A percentile compares a stretch with the other conserved stretches of the same genome.
These are phyloP conservation scores for Lodderomyces theae DNA, from an alignment of 1,139 yeast genomes.

Conservation along the genomic window DNA sequence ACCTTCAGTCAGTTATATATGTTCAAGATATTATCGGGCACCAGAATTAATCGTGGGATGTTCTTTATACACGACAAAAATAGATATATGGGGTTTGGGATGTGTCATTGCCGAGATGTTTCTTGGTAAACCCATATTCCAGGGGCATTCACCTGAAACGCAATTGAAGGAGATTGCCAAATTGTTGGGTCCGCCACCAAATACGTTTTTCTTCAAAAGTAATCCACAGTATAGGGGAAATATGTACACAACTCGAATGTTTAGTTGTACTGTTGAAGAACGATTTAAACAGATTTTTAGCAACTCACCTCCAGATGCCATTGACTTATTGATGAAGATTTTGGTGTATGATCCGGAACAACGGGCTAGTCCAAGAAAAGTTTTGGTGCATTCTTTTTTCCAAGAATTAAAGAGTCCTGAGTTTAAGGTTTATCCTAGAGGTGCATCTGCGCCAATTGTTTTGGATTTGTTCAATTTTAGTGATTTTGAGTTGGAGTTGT, in stretches of 20 bases:
- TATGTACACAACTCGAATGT: slow-evolving; percentile 64
- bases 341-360: slow-evolving; percentile 71
- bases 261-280: slow-evolving; percentile 57
- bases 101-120: slow-evolving; percentile 85
- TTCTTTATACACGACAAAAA: slow-evolving; percentile 69
- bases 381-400: slow-evolving; percentile 70
- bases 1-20: slow-evolving; percentile 75
- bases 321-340: slow-evolving; percentile 66
- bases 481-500: slow-evolving; percentile 48
- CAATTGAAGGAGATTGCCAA: slow-evolving; percentile 78
- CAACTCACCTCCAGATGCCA: slow-evolving; percentile 66
- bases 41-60: slow-evolving; percentile 82
- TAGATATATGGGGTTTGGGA: slow-evolving; percentile 84
- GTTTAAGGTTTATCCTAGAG: slow-evolving; percentile 60
- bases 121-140: slow-evolving; percentile 77
- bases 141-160: slow-evolving; percentile 71
- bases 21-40: slow-evolving; percentile 79
- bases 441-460: slow-evolving; percentile 37
- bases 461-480: slow-evolving; percentile 54
- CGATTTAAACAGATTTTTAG: slow-evolving; percentile 69
- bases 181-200: slow-evolving; percentile 73
- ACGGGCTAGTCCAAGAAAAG: slow-evolving; percentile 64
- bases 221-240: slow-evolving; percentile 76
- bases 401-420: slow-evolving; percentile 60
- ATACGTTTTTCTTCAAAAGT: slow-evolving; percentile 67